Conservation (phyloP, 164 flowering plant species). For the Macadamia tetraphylla region DNA sequence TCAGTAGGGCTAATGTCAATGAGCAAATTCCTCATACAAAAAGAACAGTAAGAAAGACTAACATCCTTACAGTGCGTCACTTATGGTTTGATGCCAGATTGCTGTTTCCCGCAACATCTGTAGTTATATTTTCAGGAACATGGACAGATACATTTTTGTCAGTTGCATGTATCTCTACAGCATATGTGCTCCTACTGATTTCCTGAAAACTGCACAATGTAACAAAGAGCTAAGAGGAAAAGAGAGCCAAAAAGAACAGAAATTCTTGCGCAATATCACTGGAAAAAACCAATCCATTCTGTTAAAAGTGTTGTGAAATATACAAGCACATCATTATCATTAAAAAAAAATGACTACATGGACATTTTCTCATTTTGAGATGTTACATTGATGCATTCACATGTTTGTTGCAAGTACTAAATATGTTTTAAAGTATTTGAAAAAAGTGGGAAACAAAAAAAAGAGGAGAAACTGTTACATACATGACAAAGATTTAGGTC, state of each 20-base stretch:
- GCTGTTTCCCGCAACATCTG: constrained; percentile 85
- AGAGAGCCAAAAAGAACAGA: background rate
- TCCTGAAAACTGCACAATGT: constrained; percentile 53
- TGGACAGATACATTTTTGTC: constrained; percentile 38
- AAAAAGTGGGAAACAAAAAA: too few relatives aligned
- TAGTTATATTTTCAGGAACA: constrained; percentile 75
- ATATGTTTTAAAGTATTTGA: too few relatives aligned
- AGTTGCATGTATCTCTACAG: constrained; percentile 44
- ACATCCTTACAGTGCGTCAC: constrained; percentile 74
- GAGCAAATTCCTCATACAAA: background rate
- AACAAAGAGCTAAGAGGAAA: background rate
- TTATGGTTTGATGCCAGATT: constrained; percentile 77
- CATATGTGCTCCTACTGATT: constrained; percentile 47
- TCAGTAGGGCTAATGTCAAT: background rate
- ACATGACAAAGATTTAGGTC: background rate
- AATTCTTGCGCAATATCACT: background rate
- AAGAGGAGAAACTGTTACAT: too few relatives aligned
- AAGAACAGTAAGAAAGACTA: background rate
- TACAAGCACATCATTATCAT: background rate
- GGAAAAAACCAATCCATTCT: background rate
- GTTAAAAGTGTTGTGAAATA: too few relatives aligned
- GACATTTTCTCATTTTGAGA: background rate
- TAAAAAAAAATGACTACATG: too few relatives aligned
- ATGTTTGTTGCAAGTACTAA: too few relatives aligned
- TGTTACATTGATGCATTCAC: too few relatives aligned